A percentile compares a stretch with the other conserved stretches of the same genome.
phyloP scores from a whole-genome alignment of 2,329 filamentous ascomycete genomes.

The Colletotrichum lindemuthianum region DNA sequence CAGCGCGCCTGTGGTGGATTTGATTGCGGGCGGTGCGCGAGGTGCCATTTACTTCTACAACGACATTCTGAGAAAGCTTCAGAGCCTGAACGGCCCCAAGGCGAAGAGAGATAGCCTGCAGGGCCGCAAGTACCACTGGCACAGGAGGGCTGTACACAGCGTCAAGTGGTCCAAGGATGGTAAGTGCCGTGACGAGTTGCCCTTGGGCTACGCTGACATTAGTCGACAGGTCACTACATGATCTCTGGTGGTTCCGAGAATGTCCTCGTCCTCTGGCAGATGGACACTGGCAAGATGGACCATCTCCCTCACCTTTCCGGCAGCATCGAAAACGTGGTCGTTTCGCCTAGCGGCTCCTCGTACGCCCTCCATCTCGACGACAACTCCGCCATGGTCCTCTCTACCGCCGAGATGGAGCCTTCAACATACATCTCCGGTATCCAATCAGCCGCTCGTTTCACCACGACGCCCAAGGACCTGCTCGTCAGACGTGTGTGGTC shows the following conservation, averaged over 20 bases:
- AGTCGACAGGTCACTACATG: slow-evolving; percentile 80
- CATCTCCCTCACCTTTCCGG: slow-evolving; percentile 91
- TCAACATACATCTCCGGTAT: slow-evolving; percentile 86
- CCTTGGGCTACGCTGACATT: slow-evolving; percentile 40
- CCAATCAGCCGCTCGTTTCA: slow-evolving; percentile 69
- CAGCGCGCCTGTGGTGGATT: slow-evolving; percentile 63
- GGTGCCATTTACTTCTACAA: slow-evolving; percentile 86
- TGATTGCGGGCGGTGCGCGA: slow-evolving; percentile 80
- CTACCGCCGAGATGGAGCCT: slow-evolving; percentile 88
- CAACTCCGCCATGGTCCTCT: slow-evolving; percentile 91
- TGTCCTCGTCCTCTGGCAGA: slow-evolving; percentile 90
- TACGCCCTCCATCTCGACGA: slow-evolving; percentile 90
- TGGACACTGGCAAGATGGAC: slow-evolving; percentile 85
- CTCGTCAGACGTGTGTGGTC: slow-evolving; percentile 63
- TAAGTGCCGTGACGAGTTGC: slow-evolving; percentile 50
- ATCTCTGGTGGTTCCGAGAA: slow-evolving; percentile 94
- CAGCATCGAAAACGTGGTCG: slow-evolving; percentile 82
- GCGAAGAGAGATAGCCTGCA: slow-evolving; percentile 60
- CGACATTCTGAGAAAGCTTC: slow-evolving; percentile 72
- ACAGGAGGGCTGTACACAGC: slow-evolving; percentile 82
- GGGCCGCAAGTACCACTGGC: slow-evolving; percentile 86
- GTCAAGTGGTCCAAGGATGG: slow-evolving; percentile 95
- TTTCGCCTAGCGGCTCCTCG: slow-evolving; percentile 81
- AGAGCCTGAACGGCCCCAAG: slow-evolving; percentile 49
- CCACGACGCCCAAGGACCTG: slow-evolving; percentile 61